These are phyloP conservation scores for Botryotinia convoluta DNA, from an alignment of 2,329 filamentous ascomycete species.

Conservation along the genomic window DNA sequence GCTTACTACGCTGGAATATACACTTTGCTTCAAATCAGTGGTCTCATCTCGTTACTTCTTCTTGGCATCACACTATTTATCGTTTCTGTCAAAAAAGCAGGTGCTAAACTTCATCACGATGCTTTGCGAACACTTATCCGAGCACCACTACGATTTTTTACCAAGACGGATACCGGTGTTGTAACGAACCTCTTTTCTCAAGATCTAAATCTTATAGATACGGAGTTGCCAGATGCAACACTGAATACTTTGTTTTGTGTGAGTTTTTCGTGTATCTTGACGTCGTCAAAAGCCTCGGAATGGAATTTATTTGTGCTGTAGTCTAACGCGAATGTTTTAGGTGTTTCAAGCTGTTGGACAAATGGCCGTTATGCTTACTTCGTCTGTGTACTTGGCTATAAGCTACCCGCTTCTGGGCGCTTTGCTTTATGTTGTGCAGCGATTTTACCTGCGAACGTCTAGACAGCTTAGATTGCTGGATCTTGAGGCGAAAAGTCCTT, in stretches of 20 bases:
- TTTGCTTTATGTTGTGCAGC: slow-evolving; percentile 36
- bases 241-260: slow-evolving; percentile 20
- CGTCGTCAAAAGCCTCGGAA: neutral
- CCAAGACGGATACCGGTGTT: slow-evolving; percentile 25
- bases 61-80: slow-evolving; percentile 28
- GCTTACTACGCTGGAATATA: slow-evolving; percentile 36
- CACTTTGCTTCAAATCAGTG: slow-evolving; percentile 33
- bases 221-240: slow-evolving; percentile 28
- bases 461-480: slow-evolving; percentile 48
- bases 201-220: slow-evolving; percentile 33
- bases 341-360: slow-evolving; percentile 12
- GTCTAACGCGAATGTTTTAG: neutral
- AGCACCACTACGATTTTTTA: slow-evolving; percentile 27
- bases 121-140: slow-evolving; percentile 27
- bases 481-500: slow-evolving; percentile 44
- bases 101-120: slow-evolving; percentile 31
- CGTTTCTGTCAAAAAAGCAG: slow-evolving; percentile 29
- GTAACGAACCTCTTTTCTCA: slow-evolving; percentile 32
- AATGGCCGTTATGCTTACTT: slow-evolving; percentile 17
- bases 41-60: slow-evolving; percentile 29
- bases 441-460: slow-evolving; percentile 47
- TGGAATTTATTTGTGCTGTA: neutral
- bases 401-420: slow-evolving; percentile 20
- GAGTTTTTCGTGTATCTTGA: neutral
- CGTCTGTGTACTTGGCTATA: slow-evolving; percentile 18